Evolutionary conservation across 73 alveolate genomes (phyloP), one percentile per base, ranked within the genome.

Genomic region (Blepharisma japonicum): DNA sequence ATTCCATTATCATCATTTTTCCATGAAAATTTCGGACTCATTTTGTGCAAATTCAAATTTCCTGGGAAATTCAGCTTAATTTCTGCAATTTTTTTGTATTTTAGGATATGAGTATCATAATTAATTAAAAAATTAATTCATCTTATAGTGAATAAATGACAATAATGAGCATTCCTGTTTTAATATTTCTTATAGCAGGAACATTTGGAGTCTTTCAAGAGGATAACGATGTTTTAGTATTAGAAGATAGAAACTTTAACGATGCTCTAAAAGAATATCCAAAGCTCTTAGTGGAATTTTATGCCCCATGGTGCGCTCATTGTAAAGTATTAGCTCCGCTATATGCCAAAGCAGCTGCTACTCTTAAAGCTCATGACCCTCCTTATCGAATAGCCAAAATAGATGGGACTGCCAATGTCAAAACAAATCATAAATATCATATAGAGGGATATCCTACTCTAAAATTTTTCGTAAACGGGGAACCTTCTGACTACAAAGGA

Each of bases 391-490:
- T 96, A 7, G 99, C 98, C 55, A 90, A 92, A 88, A 93, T 96
- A 55, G 99, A 96, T 84, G 98, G 97, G 55, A 94, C 98, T 55
- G 95, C 71, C 32, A 81, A 94, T 80, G 82, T 82, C 39, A 88
- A 86, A 74, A 87, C 93, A 47, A 97, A 95, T 42, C 88, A 83
- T 45, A 89, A 87, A 84, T 94, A 84, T 85, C 90, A 80, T 49
- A 77, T 95, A 53, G 84, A 90, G 77, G 98, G 98, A 45, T 95
- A 82, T 95, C 99, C 99, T 55, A 95, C 99, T 77, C 88, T 93
- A 55, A 81, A 85, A 81, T 94, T 93, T 94, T 92, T 94, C 87
- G 84, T 83, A 27, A 83, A 87, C 48, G 45, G 45, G 21, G 39
- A 70, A 5, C 55, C 92, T 45, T 25, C 78, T 47, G 94, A 86